Conservation (phyloP, 2,329 filamentous ascomycete species). For the Scytalidium sp. region DNA sequence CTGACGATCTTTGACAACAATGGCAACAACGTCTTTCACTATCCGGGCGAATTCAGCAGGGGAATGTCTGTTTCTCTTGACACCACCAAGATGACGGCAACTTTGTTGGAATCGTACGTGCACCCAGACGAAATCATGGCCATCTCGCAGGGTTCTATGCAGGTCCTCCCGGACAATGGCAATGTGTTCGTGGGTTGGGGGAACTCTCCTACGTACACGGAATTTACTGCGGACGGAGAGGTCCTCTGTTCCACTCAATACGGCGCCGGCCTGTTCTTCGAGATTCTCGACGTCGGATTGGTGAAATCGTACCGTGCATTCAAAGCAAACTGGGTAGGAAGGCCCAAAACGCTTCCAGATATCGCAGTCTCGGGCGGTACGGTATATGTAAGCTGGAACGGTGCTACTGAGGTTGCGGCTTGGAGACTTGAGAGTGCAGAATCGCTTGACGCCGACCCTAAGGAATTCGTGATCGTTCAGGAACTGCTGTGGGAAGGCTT, state of each 20-base stretch:
- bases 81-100: conserved; percentile 11
- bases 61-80: conserved; percentile 11
- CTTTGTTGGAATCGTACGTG: conserved; percentile 5
- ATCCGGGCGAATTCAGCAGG: conserved; percentile 2
- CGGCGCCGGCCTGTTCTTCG: conserved; percentile 15
- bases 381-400: conserved; percentile 51
- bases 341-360: conserved; percentile 27
- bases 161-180: conserved; percentile 9
- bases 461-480: neutral
- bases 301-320: conserved; percentile 33
- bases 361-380: conserved; percentile 19
- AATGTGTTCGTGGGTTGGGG: conserved; percentile 16
- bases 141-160: conserved; percentile 14
- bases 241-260: conserved; percentile 28
- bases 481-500: neutral
- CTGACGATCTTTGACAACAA: conserved; percentile 14
- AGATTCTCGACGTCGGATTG: conserved; percentile 6
- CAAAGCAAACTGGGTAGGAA: conserved; percentile 31
- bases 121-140: conserved; percentile 14
- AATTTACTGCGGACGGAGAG: conserved; percentile 20
- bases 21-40: conserved; percentile 6
- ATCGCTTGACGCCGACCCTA: neutral
- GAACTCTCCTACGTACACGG: conserved; percentile 8
- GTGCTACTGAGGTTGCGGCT: conserved; percentile 38
- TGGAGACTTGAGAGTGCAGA: conserved; percentile 30